A percentile compares a stretch with the other conserved stretches of the same genome.
phyloP scores from a whole-genome alignment of 1,284 basidiomycete genomes.

The Volvariella surrecta region DNA sequence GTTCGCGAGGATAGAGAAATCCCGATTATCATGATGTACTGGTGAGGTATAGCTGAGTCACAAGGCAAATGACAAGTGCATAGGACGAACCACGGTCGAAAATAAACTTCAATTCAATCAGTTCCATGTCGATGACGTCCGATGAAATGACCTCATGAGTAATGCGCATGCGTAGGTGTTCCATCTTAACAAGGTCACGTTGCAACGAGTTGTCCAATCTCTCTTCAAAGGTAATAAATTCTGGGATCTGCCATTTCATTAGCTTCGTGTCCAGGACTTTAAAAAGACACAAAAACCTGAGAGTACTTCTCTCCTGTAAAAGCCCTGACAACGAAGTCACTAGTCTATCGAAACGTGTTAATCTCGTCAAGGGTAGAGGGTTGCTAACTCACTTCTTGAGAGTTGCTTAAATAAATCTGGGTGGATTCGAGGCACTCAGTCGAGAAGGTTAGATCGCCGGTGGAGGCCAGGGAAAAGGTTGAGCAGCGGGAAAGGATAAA shows the following conservation, averaged over 20 bases:
- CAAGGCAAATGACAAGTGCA: conserved; percentile 6
- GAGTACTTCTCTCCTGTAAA: conserved; percentile 74
- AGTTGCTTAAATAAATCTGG: conserved; percentile 70
- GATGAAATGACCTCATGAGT: conserved; percentile 59
- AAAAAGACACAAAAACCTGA: conserved; percentile 35
- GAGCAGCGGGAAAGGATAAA: conserved; percentile 68
- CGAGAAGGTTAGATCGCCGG: conserved; percentile 61
- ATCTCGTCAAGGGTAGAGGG: conserved; percentile 8
- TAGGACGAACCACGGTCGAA: conserved; percentile 60
- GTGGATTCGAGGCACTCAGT: conserved; percentile 70
- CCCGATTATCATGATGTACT: conserved; percentile 79
- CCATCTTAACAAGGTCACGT: conserved; percentile 69
- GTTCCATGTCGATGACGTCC: conserved; percentile 69
- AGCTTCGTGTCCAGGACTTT: conserved; percentile 1
- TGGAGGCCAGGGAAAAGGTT: conserved; percentile 68
- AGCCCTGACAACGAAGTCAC: conserved; percentile 70
- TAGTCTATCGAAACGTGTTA: conserved; percentile 40
- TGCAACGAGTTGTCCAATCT: conserved; percentile 74
- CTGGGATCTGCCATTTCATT: conserved; percentile 52
- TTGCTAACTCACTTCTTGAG: conserved; percentile 49
- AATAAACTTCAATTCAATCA: conserved; percentile 77
- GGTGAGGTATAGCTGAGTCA: conserved; percentile 8
- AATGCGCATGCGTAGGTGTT: conserved; percentile 76
- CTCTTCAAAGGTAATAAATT: conserved; percentile 74
- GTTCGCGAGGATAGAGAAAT: conserved; percentile 68